Conservation (phyloP, 345 rosid genomes). For the Streptanthus diversifolius region DNA sequence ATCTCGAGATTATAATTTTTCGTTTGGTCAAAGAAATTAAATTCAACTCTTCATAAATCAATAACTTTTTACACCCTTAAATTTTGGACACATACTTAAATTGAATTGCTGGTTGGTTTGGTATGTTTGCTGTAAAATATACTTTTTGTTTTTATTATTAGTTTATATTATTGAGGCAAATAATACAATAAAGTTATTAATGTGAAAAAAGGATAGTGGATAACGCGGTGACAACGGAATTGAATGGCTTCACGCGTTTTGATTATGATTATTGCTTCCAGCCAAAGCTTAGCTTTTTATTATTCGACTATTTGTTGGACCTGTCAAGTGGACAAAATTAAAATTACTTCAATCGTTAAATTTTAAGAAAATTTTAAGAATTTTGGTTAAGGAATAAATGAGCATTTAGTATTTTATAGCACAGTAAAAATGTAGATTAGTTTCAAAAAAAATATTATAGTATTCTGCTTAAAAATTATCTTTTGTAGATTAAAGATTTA, state of each 20-base stretch:
- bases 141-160: background rate
- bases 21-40: constrained; percentile 16
- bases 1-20: constrained; percentile 12
- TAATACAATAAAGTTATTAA: background rate
- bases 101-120: background rate
- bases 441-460: too few species aligned
- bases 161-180: background rate
- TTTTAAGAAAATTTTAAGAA: too few species aligned
- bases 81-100: background rate
- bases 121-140: background rate
- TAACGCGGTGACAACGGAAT: constrained; percentile 18
- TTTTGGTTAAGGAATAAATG: too few species aligned
- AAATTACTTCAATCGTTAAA: too few species aligned
- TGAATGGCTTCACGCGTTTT: constrained; percentile 44
- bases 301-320: constrained; percentile 24
- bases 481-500: too few species aligned
- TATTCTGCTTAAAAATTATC: too few species aligned
- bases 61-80: constrained; percentile 10
- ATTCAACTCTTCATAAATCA: constrained; percentile 9
- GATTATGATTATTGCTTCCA: constrained; percentile 46
- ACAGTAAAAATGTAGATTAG: too few species aligned
- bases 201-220: constrained; percentile 2
- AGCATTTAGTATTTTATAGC: too few species aligned
- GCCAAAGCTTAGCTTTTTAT: constrained; percentile 38
- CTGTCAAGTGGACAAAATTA: too few species aligned